Evolutionary conservation across 345 rosid genomes (phyloP), one percentile per base, ranked within the genome.

Genomic region (Gossypium anomalum): DNA sequence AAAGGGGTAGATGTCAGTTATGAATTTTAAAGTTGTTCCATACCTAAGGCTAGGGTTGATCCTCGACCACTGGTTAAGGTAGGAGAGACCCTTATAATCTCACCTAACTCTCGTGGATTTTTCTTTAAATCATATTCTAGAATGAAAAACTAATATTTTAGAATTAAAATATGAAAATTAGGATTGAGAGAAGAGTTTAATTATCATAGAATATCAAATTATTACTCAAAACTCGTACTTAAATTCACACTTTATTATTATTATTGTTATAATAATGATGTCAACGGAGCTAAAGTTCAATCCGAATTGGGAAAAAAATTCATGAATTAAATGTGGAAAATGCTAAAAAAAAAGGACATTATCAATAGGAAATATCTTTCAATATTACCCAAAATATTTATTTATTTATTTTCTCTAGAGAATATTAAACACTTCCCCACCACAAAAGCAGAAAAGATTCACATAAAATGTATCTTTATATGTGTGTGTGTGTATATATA

Each of bases 31-130:
- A 29, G 5, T 29, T 29, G 1, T 29, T 29, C 5, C 1, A 29
- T 29, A 3, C 5, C 1, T 0, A 29, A 29, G 0, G 34, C 0
- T 0, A 29, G 34, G 1, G 1, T 29, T 29, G 34, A 29, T 29
- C 4, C 5, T 29, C 34, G 0, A 29, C 1, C 34, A 29, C 5
- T 0, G 1, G 0, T 29, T 3, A 3, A 29, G 1, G 5, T 3
- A 29, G 5, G 1, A 29, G 1, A 4, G 34, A 3, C 34, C 0
- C 1, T 29, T 29, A 29, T 29, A 29, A 29, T 29, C 5, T 29
- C 34, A 3, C 34, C 0, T 29, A 29, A 29, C 0, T 0, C 34
- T 0, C 0, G 34, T 29, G 5, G 1, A 29, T 29, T 29, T 29
- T 29, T 29, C 34, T 34, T 34, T 4, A 34, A 34, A 4, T 34